Evolutionary conservation across 306 rosid genomes (phyloP), one percentile per base, ranked within the genome.

Genomic region (Quercus robur): DNA sequence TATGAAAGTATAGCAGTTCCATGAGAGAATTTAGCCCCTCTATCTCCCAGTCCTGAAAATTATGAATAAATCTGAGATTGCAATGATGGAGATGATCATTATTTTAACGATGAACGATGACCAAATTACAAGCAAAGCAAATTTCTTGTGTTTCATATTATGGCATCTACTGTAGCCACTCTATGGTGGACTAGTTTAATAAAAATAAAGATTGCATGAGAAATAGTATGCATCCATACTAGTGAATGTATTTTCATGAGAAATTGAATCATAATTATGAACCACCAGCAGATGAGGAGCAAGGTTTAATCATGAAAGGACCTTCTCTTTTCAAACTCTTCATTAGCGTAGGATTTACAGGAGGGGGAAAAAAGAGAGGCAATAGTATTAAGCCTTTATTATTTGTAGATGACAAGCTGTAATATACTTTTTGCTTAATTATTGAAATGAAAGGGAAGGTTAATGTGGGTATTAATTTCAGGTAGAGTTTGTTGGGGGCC

Each of bases 401-500:
- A 38, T 30, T 64, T 64, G 69, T 28, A 8, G 72, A 67, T 18
- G 25, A 35, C 41, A 7, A 17, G 35, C 1, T 67, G 26, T 9
- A 67, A n/a, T 67, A 18, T 9, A 31, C 35, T 18, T 19, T 17
- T 30, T 26, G 20, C 19, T 49, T 67, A 19, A 17, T 33, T 67
- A n/a, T 18, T 67, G 72, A 35, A 33, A 67, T 67, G 38, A 28
- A 63, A 15, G 4, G 51, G 23, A 35, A 67, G 72, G 35, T 67
- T 19, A 33, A 13, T 9, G 49, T n/a, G 26, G 17, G 4, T 33
- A 14, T 67, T 54, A 70, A 74, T 80, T 75, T 80, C 90, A 94
- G 95, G 99, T 95, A 68, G 99, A 95, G 88, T 93, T 95, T 73
- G 97, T 95, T 75, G 99, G 99, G 30, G 99, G 98, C 61, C 98